Evolutionary conservation across 768 basidiomycete genomes (phyloP), one percentile per base, ranked within the genome.

Genomic region (Tubosaeta sp.): DNA sequence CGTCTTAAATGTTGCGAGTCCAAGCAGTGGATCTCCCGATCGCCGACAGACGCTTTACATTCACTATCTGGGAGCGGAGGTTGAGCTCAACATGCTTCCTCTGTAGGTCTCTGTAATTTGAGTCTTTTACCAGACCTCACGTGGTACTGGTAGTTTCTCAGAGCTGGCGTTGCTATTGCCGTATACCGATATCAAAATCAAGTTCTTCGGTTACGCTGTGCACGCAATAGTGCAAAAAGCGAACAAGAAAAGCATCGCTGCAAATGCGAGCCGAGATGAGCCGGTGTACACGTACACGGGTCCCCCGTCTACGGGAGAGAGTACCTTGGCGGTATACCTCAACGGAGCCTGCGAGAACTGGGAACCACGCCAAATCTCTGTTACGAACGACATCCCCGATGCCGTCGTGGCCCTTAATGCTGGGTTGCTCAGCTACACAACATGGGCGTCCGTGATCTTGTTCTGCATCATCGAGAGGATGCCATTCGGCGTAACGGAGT

Each of bases 131-230:
- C 38, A 14, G 17, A 16, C 25, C 46, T 48, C 46, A 52, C 19
- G 52, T 11, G n/a, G 22, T 22, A 14, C 44, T 35, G 27, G 29
- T 48, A 76, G 78, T 32, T 78, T 76, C 56, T 71, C 73, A 13
- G 77, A 79, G 55, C 59, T 79, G 34, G 78, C 75, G 5, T 59
- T 79, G 22, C 60, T 77, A 34, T 59, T 76, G 16, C 76, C 75
- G 16, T 60, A 77, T 55, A 75, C 74, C 17, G 75, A 78, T 54
- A 65, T 77, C 52, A 71, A 71, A 51, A 63, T 79, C 16, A 66
- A 70, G 34, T 59, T 79, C 50, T 73, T 76, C 46, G 75, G 77
- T 50, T 50, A 54, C 22, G 65, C 63, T 26, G 67, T 70, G 22
- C 50, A 65, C n/a, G 48, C 61, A 5, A 57, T 75, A 8, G 57